A percentile compares a stretch with the other conserved stretches of the same genome.
These are phyloP conservation scores for Sugiyamaella pinicola DNA, from an alignment of 1,139 yeast genomes.

Conservation along the genomic window DNA sequence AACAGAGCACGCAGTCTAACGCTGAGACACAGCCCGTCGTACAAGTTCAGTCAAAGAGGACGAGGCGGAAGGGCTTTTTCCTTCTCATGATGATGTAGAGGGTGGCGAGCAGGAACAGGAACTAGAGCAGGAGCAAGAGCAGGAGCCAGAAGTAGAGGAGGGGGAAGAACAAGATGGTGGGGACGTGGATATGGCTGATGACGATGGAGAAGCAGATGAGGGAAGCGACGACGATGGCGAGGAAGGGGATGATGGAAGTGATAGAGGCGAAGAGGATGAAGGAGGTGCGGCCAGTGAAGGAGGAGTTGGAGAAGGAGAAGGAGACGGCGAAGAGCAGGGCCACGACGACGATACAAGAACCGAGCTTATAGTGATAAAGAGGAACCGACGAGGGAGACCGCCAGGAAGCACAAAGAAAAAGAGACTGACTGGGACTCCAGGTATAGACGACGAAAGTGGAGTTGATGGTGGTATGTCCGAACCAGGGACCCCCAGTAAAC, in stretches of 20 bases:
- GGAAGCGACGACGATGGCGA: slow-evolving; percentile 32
- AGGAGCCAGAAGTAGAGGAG: slow-evolving; percentile 22
- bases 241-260: slow-evolving; percentile 18
- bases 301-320: slow-evolving; percentile 18
- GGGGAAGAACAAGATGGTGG: slow-evolving; percentile 16
- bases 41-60: neutral
- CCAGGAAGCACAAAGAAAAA: slow-evolving; percentile 39
- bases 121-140: slow-evolving; percentile 8
- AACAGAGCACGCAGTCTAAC: neutral
- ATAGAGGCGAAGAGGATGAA: slow-evolving; percentile 15
- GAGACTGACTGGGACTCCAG: slow-evolving; percentile 24
- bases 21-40: slow-evolving; percentile 1
- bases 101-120: too few species aligned
- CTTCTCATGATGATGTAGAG: too few species aligned
- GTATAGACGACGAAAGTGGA: slow-evolving; percentile 24
- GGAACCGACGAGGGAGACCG: slow-evolving; percentile 42
- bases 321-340: slow-evolving; percentile 17
- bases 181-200: slow-evolving; percentile 25
- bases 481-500: slow-evolving; percentile 17
- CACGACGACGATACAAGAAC: slow-evolving; percentile 22
- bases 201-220: slow-evolving; percentile 33
- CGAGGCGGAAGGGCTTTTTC: neutral
- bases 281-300: slow-evolving; percentile 16
- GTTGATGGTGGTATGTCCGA: slow-evolving; percentile 17
- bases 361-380: slow-evolving; percentile 13